Evolutionary conservation across 495 filamentous ascomycete species (phyloP).

Genomic region (Apodospora peruviana): DNA sequence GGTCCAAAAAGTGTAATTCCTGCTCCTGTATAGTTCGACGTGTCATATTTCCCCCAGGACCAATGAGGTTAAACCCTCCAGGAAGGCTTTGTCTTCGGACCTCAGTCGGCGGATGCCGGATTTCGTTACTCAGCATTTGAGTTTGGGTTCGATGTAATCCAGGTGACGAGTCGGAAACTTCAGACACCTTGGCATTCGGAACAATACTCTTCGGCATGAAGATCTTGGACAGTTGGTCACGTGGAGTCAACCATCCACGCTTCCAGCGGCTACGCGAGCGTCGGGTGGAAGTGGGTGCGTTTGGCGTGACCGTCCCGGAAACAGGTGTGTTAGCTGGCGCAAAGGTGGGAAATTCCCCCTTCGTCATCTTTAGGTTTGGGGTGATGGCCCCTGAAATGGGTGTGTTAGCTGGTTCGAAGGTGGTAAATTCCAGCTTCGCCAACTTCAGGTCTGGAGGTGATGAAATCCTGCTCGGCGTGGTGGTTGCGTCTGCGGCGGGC

Average conservation of each 20-base stretch:
- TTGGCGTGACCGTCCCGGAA: background rate
- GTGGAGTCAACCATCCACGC: background rate
- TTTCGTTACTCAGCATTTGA: too few species aligned
- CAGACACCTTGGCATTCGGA: background rate
- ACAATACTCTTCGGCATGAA: background rate
- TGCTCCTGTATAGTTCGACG: too few species aligned
- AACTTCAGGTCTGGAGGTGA: background rate
- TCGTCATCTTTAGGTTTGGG: background rate
- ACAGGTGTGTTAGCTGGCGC: conserved; percentile 10
- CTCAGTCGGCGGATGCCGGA: too few species aligned
- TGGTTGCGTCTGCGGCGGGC: conserved; percentile 7
- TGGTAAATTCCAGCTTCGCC: too few species aligned
- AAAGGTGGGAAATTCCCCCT: conserved; percentile 4
- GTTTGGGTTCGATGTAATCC: too few species aligned
- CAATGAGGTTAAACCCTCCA: too few species aligned
- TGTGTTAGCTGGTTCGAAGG: background rate
- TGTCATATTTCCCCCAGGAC: too few species aligned
- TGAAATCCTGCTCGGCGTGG: conserved; percentile 1
- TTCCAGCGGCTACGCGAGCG: too few species aligned
- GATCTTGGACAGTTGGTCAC: conserved; percentile 2
- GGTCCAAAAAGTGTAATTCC: too few species aligned
- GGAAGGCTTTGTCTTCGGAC: too few species aligned
- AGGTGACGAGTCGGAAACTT: background rate
- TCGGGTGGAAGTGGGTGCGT: background rate
- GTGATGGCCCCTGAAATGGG: background rate